These are phyloP conservation scores for Solanum hybrid DNA, from an alignment of 305 asterid genomes.

Conservation along the genomic window DNA sequence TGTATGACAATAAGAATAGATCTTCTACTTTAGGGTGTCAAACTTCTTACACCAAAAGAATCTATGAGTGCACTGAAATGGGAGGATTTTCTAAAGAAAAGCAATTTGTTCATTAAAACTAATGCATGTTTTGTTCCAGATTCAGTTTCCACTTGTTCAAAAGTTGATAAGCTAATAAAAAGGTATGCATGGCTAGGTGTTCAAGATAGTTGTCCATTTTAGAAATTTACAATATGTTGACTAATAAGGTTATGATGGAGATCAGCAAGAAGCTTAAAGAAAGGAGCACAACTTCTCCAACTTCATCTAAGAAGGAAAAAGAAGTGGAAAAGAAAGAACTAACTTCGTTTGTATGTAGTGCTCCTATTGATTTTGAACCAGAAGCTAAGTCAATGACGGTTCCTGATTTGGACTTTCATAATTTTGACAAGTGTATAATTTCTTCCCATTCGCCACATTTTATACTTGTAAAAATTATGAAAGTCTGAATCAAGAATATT, in stretches of 20 bases:
- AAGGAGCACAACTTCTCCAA: not conserved
- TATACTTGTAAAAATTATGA: not conserved
- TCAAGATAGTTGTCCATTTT: slow-evolving; percentile 6
- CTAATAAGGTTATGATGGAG: slow-evolving; percentile 25
- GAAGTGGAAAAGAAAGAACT: not conserved
- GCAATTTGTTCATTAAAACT: not conserved
- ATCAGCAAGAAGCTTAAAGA: not conserved
- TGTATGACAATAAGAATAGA: slow-evolving; percentile 19
- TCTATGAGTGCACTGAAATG: not conserved
- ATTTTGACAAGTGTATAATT: not conserved
- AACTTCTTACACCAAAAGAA: not conserved
- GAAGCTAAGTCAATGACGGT: not conserved
- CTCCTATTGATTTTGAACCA: not conserved
- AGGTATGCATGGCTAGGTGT: not conserved
- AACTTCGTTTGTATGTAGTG: not conserved
- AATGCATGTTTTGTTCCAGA: not conserved
- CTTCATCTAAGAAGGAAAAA: not conserved
- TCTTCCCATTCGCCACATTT: not conserved
- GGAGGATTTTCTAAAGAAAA: not conserved
- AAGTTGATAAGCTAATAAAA: slow-evolving; percentile 12
- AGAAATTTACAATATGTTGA: slow-evolving; percentile 20
- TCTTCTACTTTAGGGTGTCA: slow-evolving; percentile 10
- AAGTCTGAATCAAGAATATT: not conserved
- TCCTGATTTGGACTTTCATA: not conserved
- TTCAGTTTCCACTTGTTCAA: not conserved